These are phyloP conservation scores for Pseudogymnoascus sp. DNA, from an alignment of 2,329 filamentous ascomycete genomes.

Conservation along the genomic window DNA sequence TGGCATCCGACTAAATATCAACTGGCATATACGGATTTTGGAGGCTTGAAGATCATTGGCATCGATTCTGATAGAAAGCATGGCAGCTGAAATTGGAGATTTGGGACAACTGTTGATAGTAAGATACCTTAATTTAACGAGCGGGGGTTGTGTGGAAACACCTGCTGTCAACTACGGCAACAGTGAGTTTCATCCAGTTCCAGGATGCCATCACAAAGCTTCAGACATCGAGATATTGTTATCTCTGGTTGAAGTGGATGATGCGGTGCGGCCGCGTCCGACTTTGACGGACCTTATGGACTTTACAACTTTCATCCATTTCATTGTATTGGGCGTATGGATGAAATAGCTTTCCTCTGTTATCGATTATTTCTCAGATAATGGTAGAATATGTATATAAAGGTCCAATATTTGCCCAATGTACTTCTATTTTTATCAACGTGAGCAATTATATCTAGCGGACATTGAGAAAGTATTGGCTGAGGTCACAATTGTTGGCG, in stretches of 20 bases:
- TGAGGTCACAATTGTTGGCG: constrained; percentile 40
- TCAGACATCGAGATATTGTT: background rate
- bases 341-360: background rate
- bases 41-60: constrained; percentile 53
- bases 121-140: background rate
- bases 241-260: background rate
- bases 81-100: constrained; percentile 10
- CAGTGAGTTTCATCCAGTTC: background rate
- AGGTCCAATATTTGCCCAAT: background rate
- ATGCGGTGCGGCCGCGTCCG: background rate
- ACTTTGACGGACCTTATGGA: background rate
- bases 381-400: background rate
- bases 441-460: constrained; percentile 24
- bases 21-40: constrained; percentile 63
- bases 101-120: background rate
- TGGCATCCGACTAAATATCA: constrained; percentile 71
- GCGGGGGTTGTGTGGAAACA: background rate
- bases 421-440: background rate
- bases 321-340: background rate
- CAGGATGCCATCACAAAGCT: background rate
- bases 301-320: background rate
- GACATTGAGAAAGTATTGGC: constrained; percentile 42
- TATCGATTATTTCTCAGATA: background rate
- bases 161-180: background rate
- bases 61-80: constrained; percentile 42